Conservation (phyloP, 768 basidiomycete species). For the Naganishia kalamii region DNA sequence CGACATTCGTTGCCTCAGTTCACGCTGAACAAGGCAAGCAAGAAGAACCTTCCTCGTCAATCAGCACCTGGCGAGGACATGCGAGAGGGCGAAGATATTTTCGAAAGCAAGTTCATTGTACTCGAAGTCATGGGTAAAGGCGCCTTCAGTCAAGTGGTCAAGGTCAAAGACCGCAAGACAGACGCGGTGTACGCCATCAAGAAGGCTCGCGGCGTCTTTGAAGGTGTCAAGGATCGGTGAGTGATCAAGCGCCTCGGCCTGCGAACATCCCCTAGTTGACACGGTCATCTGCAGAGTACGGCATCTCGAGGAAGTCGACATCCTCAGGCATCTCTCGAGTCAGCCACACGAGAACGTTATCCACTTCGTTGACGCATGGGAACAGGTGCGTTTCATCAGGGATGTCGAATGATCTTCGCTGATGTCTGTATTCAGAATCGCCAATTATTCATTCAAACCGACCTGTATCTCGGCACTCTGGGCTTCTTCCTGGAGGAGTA, state of each 20-base stretch:
- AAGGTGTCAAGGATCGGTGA: conserved; percentile 83
- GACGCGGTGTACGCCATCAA: conserved; percentile 71
- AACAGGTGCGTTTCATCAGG: conserved; percentile 57
- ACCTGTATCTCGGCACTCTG: conserved; percentile 79
- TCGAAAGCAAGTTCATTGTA: conserved; percentile 73
- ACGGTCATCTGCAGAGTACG: conserved; percentile 49
- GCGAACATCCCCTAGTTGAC: background rate
- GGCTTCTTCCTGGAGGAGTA: conserved; percentile 85
- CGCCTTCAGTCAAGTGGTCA: conserved; percentile 88
- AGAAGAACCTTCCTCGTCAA: conserved; percentile 27
- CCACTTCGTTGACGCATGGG: conserved; percentile 89
- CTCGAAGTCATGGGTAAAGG: conserved; percentile 79
- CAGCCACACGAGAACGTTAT: conserved; percentile 63
- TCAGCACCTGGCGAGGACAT: conserved; percentile 48
- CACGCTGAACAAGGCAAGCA: conserved; percentile 19
- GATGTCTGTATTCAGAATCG: conserved; percentile 22
- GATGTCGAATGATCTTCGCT: background rate
- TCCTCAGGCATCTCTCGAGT: conserved; percentile 65
- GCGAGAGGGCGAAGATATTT: conserved; percentile 41
- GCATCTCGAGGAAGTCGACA: conserved; percentile 87
- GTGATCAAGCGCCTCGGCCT: conserved; percentile 40
- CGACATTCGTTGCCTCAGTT: conserved; percentile 31
- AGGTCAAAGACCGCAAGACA: conserved; percentile 49
- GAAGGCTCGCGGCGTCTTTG: conserved; percentile 77
- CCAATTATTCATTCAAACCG: conserved; percentile 82